Percentiles rank a stretch among this genome's conserved stretches.
Conservation (phyloP, 2,329 filamentous ascomycete species). For the Dactylonectria estremocensis region DNA sequence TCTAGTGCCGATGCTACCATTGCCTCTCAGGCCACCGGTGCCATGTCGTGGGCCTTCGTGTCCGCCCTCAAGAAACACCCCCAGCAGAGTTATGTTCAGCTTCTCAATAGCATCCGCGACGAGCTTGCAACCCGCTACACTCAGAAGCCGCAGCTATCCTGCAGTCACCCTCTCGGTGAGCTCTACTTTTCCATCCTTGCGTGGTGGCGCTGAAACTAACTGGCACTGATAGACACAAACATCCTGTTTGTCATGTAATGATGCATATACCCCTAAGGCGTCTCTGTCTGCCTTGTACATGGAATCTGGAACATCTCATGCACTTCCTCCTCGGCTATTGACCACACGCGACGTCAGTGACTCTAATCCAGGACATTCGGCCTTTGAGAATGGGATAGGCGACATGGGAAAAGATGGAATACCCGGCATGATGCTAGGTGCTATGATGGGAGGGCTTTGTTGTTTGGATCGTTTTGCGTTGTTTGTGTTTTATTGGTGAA, state of each 20-base stretch:
- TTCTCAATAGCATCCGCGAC: slow-evolving; percentile 96
- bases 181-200: background rate
- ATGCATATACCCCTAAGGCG: slow-evolving; percentile 39
- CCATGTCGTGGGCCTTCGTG: slow-evolving; percentile 99
- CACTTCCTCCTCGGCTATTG: slow-evolving; percentile 16
- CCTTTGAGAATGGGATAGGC: background rate
- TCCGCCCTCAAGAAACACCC: slow-evolving; percentile 94
- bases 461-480: slow-evolving; percentile 14
- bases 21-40: slow-evolving; percentile 89
- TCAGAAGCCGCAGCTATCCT: slow-evolving; percentile 97
- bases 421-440: slow-evolving; percentile 3
- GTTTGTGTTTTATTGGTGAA: slow-evolving; percentile 2
- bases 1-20: slow-evolving; percentile 92
- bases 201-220: slow-evolving; percentile 22
- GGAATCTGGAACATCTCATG: slow-evolving; percentile 31
- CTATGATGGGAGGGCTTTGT: slow-evolving; percentile 23
- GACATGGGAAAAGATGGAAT: slow-evolving; percentile 6
- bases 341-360: slow-evolving; percentile 2
- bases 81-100: slow-evolving; percentile 96
- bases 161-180: slow-evolving; percentile 96
- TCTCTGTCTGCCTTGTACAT: slow-evolving; percentile 31
- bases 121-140: slow-evolving; percentile 89
- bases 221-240: slow-evolving; percentile 68
- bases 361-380: background rate
- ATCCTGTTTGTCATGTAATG: slow-evolving; percentile 74